A percentile compares a stretch with the other conserved stretches of the same genome.
Conservation (phyloP, 228 moss, liverwort and hornwort genomes). For the Sphagnum fallax region DNA sequence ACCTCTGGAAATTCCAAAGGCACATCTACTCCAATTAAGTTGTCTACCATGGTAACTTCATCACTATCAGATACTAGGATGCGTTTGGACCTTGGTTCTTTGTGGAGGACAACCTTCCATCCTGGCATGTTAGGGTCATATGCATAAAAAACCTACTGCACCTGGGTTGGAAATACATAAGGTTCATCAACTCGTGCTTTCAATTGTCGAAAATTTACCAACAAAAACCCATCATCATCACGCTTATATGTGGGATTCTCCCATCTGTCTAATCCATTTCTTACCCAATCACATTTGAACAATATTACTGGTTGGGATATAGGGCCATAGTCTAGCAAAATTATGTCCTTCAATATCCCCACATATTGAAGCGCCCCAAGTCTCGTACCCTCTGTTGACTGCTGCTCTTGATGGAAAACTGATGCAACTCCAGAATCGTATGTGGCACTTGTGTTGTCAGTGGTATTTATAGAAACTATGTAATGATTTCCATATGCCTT, state of each 20-base stretch:
- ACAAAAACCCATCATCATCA: neutral
- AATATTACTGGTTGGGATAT: neutral
- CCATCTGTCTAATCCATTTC: neutral
- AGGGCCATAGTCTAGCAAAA: neutral
- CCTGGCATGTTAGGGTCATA: neutral
- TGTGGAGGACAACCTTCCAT: slow-evolving; percentile 12
- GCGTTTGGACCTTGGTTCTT: slow-evolving; percentile 1
- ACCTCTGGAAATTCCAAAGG: too few relatives aligned
- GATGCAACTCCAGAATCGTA: neutral
- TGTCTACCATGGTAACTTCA: neutral
- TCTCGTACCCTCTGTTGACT: neutral
- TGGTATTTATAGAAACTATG: neutral
- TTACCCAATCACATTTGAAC: neutral
- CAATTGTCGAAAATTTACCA: neutral
- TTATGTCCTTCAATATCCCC: neutral
- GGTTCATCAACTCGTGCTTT: neutral
- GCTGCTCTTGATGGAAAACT: neutral
- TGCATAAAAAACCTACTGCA: slow-evolving; percentile 1
- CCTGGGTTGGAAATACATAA: slow-evolving; percentile 5
- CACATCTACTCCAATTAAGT: too few relatives aligned
- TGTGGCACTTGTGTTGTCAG: neutral
- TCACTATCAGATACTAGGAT: neutral
- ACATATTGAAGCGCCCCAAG: neutral
- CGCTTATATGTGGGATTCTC: neutral
- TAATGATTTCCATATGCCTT: neutral